Conservation (phyloP, 331 rosid species). For the Acacia concinna region DNA sequence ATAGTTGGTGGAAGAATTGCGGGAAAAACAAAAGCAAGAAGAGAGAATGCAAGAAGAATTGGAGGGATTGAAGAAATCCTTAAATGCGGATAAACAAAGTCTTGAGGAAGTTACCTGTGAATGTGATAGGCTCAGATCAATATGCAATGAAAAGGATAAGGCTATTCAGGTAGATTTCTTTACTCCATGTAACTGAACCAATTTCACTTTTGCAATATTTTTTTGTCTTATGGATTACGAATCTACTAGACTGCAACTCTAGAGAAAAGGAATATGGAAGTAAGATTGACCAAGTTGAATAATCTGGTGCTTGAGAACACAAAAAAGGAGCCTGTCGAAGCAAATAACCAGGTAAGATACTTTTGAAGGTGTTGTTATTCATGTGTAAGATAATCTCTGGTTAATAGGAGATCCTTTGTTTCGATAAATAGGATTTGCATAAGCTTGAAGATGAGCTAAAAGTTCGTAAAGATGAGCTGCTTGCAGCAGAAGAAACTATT, state of each 20-base stretch:
- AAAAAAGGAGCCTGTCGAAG: constrained; percentile 49
- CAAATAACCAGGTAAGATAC: constrained; percentile 59
- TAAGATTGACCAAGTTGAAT: constrained; percentile 60
- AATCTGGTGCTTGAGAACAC: constrained; percentile 50
- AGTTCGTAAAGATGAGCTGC: constrained; percentile 56
- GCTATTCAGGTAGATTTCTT: constrained; percentile 69
- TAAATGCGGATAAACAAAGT: constrained; percentile 56
- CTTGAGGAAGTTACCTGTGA: constrained; percentile 55
- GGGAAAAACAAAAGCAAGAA: constrained; percentile 61
- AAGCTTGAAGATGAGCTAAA: constrained; percentile 78
- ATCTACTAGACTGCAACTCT: constrained; percentile 57
- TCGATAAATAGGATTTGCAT: constrained; percentile 41
- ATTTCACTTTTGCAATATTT: constrained; percentile 1
- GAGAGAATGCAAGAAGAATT: constrained; percentile 64
- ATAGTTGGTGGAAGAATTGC: constrained; percentile 71
- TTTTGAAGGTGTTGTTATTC: constrained; percentile 25
- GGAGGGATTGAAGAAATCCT: constrained; percentile 62
- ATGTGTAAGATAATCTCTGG: background rate
- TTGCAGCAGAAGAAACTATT: constrained; percentile 63
- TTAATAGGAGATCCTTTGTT: constrained; percentile 4
- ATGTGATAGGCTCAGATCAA: constrained; percentile 53
- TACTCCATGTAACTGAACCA: background rate
- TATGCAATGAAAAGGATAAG: constrained; percentile 69
- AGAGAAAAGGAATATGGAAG: constrained; percentile 75
- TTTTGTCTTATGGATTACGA: constrained; percentile 8